phyloP scores from a whole-genome alignment of 495 filamentous ascomycete genomes.

The Chaetomium tenue region DNA sequence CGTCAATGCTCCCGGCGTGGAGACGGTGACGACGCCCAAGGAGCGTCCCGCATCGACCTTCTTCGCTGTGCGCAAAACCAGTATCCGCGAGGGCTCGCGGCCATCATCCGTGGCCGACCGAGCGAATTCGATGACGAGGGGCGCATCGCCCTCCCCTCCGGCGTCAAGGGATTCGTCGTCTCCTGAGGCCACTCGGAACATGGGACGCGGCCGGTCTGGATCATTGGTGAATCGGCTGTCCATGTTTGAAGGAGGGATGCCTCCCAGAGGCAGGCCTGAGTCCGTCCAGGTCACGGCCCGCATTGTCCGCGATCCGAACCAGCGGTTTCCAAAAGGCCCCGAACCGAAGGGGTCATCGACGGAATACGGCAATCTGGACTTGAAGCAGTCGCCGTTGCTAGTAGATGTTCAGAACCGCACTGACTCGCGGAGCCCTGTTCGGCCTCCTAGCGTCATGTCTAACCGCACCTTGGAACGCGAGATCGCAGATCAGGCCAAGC shows the following conservation, averaged over 20 bases:
- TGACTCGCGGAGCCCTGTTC: conserved; percentile 21
- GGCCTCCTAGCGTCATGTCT: conserved; percentile 22
- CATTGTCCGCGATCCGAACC: conserved; percentile 62
- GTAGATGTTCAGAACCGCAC: conserved; percentile 64
- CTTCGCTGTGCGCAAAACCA: conserved; percentile 53
- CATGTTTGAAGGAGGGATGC: conserved; percentile 46
- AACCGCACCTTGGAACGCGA: conserved; percentile 22
- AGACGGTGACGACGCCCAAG: conserved; percentile 25
- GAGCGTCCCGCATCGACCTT: conserved; percentile 46
- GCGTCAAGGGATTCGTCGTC: conserved; percentile 46
- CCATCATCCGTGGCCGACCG: conserved; percentile 49
- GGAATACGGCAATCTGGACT: conserved; percentile 53
- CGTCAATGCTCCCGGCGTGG: conserved; percentile 34
- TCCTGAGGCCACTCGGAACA: conserved; percentile 34
- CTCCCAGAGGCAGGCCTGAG: conserved; percentile 52
- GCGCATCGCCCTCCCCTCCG: conserved; percentile 40
- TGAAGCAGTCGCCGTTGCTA: conserved; percentile 68
- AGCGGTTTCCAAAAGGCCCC: conserved; percentile 47
- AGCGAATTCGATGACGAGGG: conserved; percentile 39
- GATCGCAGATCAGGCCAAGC: conserved; percentile 30
- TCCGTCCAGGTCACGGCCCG: conserved; percentile 80
- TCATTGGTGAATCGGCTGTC: conserved; percentile 48
- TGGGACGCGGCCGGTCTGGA: conserved; percentile 40
- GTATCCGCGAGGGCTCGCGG: conserved; percentile 42
- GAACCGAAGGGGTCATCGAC: conserved; percentile 38